phyloP scores from a whole-genome alignment of 2,329 filamentous ascomycete genomes.

The Cercospora sp. region DNA sequence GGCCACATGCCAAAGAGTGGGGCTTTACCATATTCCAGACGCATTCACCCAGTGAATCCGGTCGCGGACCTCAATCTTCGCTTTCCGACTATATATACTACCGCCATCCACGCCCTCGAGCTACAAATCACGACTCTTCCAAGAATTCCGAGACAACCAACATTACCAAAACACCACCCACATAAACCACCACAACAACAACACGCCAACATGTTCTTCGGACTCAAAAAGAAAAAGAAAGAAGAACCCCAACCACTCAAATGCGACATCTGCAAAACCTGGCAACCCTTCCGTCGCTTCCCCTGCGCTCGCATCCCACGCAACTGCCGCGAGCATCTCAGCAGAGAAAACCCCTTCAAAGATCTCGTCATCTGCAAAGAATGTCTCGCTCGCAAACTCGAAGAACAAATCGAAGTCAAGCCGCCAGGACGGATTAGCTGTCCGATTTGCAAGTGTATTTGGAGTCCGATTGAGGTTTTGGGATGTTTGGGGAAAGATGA shows the following conservation, averaged over 20 bases:
- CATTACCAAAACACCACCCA: neutral
- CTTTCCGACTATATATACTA: neutral
- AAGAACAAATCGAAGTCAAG: neutral
- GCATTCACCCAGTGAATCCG: neutral
- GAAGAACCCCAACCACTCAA: neutral
- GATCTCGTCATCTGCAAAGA: neutral
- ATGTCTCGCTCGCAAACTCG: neutral
- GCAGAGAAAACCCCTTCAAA: neutral
- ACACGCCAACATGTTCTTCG: neutral
- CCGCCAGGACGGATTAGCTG: neutral
- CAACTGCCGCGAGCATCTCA: neutral
- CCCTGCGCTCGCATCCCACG: neutral
- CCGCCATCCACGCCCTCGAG: neutral
- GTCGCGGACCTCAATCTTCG: neutral
- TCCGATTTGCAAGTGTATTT: neutral
- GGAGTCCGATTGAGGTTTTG: neutral
- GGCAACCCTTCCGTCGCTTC: neutral
- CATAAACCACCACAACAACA: neutral
- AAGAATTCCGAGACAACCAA: neutral
- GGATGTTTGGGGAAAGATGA: neutral
- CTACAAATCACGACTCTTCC: neutral
- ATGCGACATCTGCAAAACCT: neutral
- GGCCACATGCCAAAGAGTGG: neutral
- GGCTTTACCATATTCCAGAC: neutral
- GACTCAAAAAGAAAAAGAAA: neutral